A percentile compares a stretch with the other conserved stretches of the same genome.
Conservation (phyloP, 202 grass and related monocot genomes). For the Cymbopogon flexuosus region DNA sequence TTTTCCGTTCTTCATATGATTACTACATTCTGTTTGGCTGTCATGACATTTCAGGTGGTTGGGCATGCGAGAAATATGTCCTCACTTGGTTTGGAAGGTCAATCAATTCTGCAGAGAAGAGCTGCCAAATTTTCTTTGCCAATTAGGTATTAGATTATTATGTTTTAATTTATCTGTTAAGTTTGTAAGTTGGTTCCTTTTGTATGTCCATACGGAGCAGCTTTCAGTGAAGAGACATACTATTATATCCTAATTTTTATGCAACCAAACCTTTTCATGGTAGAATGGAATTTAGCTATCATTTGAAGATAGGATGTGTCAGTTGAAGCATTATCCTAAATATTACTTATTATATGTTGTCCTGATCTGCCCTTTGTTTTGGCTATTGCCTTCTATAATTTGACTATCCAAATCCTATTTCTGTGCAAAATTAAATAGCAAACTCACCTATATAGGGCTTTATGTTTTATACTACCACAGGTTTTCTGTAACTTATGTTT, state of each 20-base stretch:
- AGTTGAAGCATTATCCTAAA: background rate
- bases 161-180: slow-evolving; percentile 15
- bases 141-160: slow-evolving; percentile 45
- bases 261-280: slow-evolving; percentile 3
- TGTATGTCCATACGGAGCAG: background rate
- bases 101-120: slow-evolving; percentile 67
- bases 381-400: background rate
- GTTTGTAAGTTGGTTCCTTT: slow-evolving; percentile 8
- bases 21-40: slow-evolving; percentile 27
- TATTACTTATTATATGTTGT: slow-evolving; percentile 18
- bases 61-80: slow-evolving; percentile 63
- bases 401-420: background rate
- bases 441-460: background rate
- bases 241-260: background rate
- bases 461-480: slow-evolving; percentile 1
- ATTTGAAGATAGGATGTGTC: slow-evolving; percentile 16
- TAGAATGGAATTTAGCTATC: background rate
- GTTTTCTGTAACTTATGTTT: slow-evolving; percentile 17
- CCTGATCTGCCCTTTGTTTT: slow-evolving; percentile 3
- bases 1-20: background rate
- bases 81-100: slow-evolving; percentile 73
- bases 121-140: slow-evolving; percentile 60
- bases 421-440: background rate
- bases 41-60: slow-evolving; percentile 45
- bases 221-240: background rate